A percentile compares a stretch with the other conserved stretches of the same genome.
phyloP scores from a whole-genome alignment of 768 basidiomycete species.

The Rubroboletus satanas region DNA sequence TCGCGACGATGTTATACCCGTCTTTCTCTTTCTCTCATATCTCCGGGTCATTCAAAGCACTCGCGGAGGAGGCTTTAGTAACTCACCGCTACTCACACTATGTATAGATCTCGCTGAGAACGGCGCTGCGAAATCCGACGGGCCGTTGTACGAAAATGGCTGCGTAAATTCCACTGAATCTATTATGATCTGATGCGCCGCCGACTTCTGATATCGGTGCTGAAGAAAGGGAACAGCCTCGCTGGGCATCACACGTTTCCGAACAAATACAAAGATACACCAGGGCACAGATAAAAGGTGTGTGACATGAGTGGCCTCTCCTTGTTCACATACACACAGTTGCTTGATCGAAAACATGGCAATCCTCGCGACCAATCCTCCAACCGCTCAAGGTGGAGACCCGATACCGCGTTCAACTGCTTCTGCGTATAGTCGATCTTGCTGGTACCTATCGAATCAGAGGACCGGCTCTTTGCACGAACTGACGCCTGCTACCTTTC shows the following conservation, averaged over 20 bases:
- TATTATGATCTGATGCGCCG: too few relatives aligned
- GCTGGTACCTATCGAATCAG: background rate
- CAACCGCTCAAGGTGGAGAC: too few relatives aligned
- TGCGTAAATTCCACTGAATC: background rate
- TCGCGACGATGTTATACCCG: too few relatives aligned
- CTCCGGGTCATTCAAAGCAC: too few relatives aligned
- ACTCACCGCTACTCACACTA: background rate
- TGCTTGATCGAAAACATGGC: background rate
- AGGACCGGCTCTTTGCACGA: background rate
- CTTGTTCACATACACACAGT: background rate
- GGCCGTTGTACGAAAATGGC: background rate
- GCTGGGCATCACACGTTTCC: background rate
- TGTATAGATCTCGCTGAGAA: background rate
- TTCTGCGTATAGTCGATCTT: background rate
- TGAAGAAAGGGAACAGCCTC: background rate
- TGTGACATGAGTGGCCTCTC: too few relatives aligned
- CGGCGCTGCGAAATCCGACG: background rate
- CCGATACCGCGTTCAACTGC: too few relatives aligned
- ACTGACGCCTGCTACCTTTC: background rate
- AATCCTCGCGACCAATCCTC: background rate
- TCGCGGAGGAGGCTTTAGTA: background rate
- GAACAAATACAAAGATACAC: slow-evolving; percentile 1
- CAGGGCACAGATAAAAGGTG: background rate
- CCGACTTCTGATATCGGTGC: background rate
- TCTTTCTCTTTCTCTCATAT: background rate